Base-by-base conservation (phyloP, 805 yeast species). In the Zygosaccharomyces bisporus region DNA sequence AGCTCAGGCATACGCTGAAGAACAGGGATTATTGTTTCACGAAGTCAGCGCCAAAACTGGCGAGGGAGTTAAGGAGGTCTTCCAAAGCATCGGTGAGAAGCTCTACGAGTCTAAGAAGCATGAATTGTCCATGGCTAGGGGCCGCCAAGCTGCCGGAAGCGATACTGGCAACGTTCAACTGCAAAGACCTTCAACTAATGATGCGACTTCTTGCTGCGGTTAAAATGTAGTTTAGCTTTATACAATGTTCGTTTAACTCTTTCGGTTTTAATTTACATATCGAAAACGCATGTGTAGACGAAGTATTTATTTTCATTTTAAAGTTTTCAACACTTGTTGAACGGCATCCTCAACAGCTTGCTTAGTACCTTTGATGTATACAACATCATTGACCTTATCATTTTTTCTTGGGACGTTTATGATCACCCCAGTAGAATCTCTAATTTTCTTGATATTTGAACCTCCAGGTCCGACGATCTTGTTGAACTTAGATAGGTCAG, bases 381-480 rank as follows among this genome's bases (percentile, higher is more conserved):
- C 71, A 49, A 76, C 76, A 46, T 81, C 74, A 51, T 71, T 68
- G 49, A 73, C 58, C 49, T 73, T 69, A 49, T 80, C 84, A 37
- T 63, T 64, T 36, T 68, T 67, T 63, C 79, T 78, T 53, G 93
- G 95, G 43, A 85, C 79, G 39, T 73, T 71, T 49, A 86, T 76
- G 45, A 76, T 72, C 30, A 83, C 72, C 14, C 76, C 78, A 16
- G 84, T 70, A 46, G 73, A 68, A 20, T 69, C 68, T 69, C 93
- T 80, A 47, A 86, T 73, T 51, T 68, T 67, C 56, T 75, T 79
- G 58, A 87, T 71, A 49, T 76, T 79, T 27, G 80, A 66, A 37
- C 96, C 96, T 53, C 78, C 82, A 12, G 87, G 80, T 6, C 96
- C 96, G 51, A 88, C 77, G 42, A 87, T 71, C 60, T 73, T 76